Percentiles rank a stretch among this genome's conserved stretches.
Conservation (phyloP, 1,139 yeast genomes). For the Debaryomyces fabryi region DNA sequence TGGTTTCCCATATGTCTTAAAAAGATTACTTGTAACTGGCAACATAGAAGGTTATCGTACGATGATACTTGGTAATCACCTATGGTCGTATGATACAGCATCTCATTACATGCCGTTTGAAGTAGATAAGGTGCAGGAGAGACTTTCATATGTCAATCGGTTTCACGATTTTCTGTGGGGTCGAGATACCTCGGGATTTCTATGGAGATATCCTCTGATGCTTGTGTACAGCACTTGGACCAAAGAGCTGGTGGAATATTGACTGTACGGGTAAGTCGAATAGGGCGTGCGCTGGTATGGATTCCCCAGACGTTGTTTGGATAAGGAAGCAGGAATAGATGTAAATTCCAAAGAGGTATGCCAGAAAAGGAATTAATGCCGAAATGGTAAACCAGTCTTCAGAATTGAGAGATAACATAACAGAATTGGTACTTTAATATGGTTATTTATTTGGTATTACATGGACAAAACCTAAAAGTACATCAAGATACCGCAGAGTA, state of each 20-base stretch:
- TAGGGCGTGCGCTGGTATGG: too few relatives aligned
- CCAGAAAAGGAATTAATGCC: too few relatives aligned
- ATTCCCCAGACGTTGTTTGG: too few relatives aligned
- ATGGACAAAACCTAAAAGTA: neutral
- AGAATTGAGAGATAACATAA: neutral
- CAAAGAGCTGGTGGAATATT: neutral
- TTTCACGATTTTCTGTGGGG: neutral
- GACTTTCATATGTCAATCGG: neutral
- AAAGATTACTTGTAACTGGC: neutral
- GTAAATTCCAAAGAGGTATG: too few relatives aligned
- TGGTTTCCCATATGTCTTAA: neutral
- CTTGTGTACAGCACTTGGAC: neutral
- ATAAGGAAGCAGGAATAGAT: too few relatives aligned
- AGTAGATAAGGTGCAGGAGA: neutral
- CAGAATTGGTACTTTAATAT: neutral
- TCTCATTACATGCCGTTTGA: neutral
- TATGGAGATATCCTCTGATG: neutral
- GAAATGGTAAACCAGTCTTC: neutral
- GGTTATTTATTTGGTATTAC: neutral
- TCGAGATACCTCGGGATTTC: neutral
- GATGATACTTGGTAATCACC: neutral
- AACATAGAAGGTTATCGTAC: neutral
- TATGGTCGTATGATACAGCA: neutral
- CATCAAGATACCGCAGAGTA: neutral
- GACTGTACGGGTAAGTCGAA: neutral